Base-by-base conservation (phyloP, 1,284 basidiomycete genomes). In the Phenoliferia sp. region DNA sequence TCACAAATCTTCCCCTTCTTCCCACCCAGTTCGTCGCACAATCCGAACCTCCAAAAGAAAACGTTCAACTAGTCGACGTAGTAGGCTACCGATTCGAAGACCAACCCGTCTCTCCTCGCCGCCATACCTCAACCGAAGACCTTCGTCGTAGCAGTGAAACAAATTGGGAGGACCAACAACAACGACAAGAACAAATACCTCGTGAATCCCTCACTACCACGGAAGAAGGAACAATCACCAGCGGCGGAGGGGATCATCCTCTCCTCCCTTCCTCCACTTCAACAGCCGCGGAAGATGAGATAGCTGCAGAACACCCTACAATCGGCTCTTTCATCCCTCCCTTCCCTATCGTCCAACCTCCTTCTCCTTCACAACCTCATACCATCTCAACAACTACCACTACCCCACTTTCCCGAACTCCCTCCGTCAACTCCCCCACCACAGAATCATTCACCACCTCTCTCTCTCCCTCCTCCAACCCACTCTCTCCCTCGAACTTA, bases 21-120 rank as follows among this genome's bases (percentile, higher is more conserved):
- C 44, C 35, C 35, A n/a, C 39, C 29, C 66, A 69, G 69, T 69
- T 61, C 58, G 69, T 70, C 10, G 68, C 69, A 1, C 32, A 73
- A 39, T 68, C 62, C 10, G 72, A 70, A 9, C 69, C 70, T 12
- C 73, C 66, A 3, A 52, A 39, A 32, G 68, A 69, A 34, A 57
- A 73, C 2, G 69, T 64, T 31, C 26, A 67, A 9, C 68, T 71
- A 28, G 61, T 71, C 54, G 58, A 62, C 2, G 71, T 71, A 22
- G 63, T 63, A 1, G 63, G 66, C 7, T 48, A 62, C 2, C 62
- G 62, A 7, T 62, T 57, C 35, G 60, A 68, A 44, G 12, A 60
- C 17, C 26, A 28, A 15, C 59, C 36, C 7, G 5, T 29, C 5
- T 56, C 56, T 29, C 36, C 26, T 44, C 59, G 36, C 3, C 31